phyloP scores from a whole-genome alignment of 208 protist genomes.

The Acanthamoeba lenticulata region DNA sequence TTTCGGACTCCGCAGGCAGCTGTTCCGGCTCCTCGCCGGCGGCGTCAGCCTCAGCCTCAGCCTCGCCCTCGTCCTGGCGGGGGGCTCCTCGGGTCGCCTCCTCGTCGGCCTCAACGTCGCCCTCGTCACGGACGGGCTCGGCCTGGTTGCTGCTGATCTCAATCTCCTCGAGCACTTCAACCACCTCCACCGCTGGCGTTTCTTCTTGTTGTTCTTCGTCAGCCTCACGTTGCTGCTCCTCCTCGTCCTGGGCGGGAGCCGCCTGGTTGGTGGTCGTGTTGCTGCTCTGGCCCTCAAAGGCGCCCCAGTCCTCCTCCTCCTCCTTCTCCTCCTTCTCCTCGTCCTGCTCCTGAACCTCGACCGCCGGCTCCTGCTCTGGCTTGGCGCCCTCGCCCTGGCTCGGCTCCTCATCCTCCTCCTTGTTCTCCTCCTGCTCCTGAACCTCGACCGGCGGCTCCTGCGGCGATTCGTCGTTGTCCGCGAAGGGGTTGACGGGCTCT shows the following conservation, averaged over 20 bases:
- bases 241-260: background rate
- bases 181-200: background rate
- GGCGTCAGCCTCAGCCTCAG: too few relatives aligned
- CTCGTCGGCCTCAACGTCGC: background rate
- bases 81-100: too few relatives aligned
- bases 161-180: background rate
- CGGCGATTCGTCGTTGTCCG: background rate
- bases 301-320: background rate
- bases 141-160: background rate
- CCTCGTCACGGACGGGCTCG: background rate
- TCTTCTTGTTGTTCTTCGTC: background rate
- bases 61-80: too few relatives aligned
- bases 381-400: background rate
- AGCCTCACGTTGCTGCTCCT: background rate
- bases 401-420: background rate
- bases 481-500: background rate
- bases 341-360: background rate
- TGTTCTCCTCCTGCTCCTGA: background rate
- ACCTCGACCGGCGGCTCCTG: background rate
- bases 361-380: background rate
- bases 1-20: background rate
- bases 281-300: background rate
- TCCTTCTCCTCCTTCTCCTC: background rate
- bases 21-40: too few relatives aligned
- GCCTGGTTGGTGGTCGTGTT: background rate